These are phyloP conservation scores for Moringa oleifera DNA, from an alignment of 345 rosid species.

Conservation along the genomic window DNA sequence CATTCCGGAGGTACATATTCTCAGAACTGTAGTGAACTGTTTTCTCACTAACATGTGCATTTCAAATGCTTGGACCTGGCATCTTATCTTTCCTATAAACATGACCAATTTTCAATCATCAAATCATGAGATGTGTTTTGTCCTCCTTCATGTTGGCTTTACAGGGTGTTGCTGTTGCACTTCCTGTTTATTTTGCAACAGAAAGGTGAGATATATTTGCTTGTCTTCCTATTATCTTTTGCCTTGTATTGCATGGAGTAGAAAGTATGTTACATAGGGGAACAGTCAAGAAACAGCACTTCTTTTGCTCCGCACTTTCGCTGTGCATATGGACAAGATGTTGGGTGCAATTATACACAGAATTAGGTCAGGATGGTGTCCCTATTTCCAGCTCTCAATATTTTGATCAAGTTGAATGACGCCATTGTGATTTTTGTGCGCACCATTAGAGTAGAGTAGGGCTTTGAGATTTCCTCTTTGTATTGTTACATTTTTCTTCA, in stretches of 20 bases:
- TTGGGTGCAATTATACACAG: not conserved
- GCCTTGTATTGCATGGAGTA: not conserved
- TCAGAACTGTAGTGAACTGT: conserved; percentile 8
- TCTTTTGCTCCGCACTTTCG: not conserved
- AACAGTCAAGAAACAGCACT: not conserved
- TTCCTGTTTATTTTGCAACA: conserved; percentile 94
- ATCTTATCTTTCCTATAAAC: no score
- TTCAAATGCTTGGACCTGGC: not conserved
- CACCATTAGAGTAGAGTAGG: not conserved
- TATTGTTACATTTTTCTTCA: not conserved
- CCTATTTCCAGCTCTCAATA: not conserved
- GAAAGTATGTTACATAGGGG: not conserved
- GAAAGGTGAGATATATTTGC: conserved; percentile 55
- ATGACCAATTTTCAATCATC: no score
- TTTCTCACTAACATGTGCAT: not conserved
- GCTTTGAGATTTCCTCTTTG: not conserved
- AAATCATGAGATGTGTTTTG: not conserved
- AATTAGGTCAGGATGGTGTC: not conserved
- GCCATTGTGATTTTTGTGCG: not conserved
- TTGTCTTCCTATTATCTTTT: not conserved
- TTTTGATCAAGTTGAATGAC: not conserved
- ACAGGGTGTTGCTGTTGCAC: conserved; percentile 98
- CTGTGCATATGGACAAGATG: conserved; percentile 3
- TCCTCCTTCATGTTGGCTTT: conserved; percentile 12
- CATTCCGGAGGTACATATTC: conserved; percentile 81